Evolutionary conservation across 2,329 filamentous ascomycete genomes (phyloP), one percentile per base, ranked within the genome.

Genomic region (Magnaporthales sp.): DNA sequence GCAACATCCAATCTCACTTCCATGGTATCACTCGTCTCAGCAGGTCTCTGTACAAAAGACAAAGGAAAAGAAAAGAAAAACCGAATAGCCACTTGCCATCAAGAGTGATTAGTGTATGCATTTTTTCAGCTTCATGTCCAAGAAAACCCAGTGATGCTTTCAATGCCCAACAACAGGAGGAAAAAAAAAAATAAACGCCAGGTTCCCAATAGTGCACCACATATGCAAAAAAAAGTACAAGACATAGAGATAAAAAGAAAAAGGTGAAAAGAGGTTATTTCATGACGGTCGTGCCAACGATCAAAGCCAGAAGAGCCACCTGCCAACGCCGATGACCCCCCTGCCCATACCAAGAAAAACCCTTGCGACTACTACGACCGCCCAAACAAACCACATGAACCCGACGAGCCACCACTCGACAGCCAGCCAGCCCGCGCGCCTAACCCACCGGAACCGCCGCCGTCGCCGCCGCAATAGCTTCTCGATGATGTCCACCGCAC

Each of bases 311-410:
- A 97, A 79, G 74, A 97, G 77, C 94, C 94, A 98, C 74, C 84
- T 83, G n/a, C 91, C 81, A 10, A 85, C 83, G 11, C 81, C 78
- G 64, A 87, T 79, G 0, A 86, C 73, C 2, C 87, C 88, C 62
- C 84, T 84, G 61, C 89, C 84, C 1, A 90, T 71, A 11, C 88
- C 87, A 68, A 88, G 80, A 46, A 91, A 78, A 15, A 91, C 76
- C 68, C 91, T 86, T 65, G 90, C 81, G 27, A 94, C 81, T 75
- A 93, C 91, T 27, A 97, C 93, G 38, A 96, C 81, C 68, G 96
- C 86, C 93, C 94, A 98, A 19, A 96, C 89, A 77, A 90, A 92
- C 93, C 95, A 97, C 88, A 98, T 92, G 71, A 96, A 86, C 4
- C 91, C 91, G 54, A 98, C 87, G 22, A 98, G 83, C 64, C 87